Evolutionary conservation across 78 protist genomes (phyloP).

Genomic region (Mastigamoeba balamuthi): DNA sequence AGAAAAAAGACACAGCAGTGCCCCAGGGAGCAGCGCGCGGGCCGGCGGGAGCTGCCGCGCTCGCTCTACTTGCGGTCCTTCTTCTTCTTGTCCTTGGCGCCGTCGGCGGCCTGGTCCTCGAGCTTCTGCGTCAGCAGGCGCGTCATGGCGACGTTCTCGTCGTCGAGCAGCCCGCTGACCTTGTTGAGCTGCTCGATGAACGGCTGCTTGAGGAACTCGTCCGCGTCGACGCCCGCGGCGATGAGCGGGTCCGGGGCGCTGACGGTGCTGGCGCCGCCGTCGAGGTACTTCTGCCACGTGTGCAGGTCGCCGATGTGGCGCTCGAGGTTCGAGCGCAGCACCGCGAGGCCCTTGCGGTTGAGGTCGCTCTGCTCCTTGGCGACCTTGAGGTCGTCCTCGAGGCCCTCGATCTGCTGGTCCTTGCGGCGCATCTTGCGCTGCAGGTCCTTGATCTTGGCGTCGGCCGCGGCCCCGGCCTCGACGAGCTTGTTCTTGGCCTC

Average conservation of each 20-base stretch:
- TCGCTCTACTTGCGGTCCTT: too few relatives aligned
- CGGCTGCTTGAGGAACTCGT: background rate
- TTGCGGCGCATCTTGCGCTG: background rate
- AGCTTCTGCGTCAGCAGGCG: background rate
- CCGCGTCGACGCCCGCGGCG: background rate
- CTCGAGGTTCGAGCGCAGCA: background rate
- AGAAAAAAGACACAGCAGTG: too few relatives aligned
- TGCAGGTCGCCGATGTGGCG: slow-evolving; percentile 7
- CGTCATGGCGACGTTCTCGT: background rate
- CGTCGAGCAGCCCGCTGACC: background rate
- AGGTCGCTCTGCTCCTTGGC: background rate
- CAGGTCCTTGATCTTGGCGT: background rate
- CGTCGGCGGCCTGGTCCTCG: background rate
- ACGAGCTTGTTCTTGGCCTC: background rate
- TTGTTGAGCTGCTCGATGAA: background rate
- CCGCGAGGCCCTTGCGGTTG: background rate
- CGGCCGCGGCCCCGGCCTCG: background rate
- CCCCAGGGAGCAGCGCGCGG: too few relatives aligned
- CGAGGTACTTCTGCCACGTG: background rate
- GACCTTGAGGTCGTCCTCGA: background rate
- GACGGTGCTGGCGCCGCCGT: background rate
- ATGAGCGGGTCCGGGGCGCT: background rate
- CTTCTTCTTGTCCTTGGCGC: too few relatives aligned
- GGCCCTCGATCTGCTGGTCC: background rate
- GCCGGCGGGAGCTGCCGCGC: too few relatives aligned